Base-by-base conservation (phyloP, 2,329 filamentous ascomycete species). In the Verruconis gallopava region DNA sequence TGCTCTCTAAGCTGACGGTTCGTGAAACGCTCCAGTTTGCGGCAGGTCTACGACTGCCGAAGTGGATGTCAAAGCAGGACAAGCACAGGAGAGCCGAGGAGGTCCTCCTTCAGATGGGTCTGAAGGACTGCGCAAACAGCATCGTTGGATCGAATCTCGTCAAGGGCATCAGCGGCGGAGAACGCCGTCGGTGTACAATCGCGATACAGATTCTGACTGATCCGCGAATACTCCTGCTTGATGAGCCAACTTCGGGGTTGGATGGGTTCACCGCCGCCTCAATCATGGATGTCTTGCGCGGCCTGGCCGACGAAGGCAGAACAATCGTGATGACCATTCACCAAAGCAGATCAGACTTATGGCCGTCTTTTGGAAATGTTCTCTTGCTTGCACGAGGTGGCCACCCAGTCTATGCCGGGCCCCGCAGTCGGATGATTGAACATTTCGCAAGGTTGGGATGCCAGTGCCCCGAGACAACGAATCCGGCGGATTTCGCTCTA, bases 241-340 rank as follows among this genome's bases (percentile, higher is more conserved):
- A 88, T 46, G 82, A 88, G 49, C 82, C 83, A 0, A 81, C 82
- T 0, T 83, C 77, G 3, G 82, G 83, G 0, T 61, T 86, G 0
- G 83, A 88, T 52, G 80, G 81, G 0, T 86, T 86, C 50, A 86
- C 81, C 0, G 81, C 82, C 1, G 75, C 71, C 41, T 85, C 81
- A 1, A 85, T 86, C 47, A 75, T 85, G 59, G 79, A 84, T 46
- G 79, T 86, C 2, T 67, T 86, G 1, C 69, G 73, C 18, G 77
- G 77, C 2, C 65, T 88, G 2, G 80, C 81, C 0, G 72, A 75
- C 17, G 81, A 86, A 59, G 81, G 81, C 1, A 72, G 81, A 4
- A 86, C 81, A 0, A 58, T 86, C 1, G 74, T 86, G 34, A 65
- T 85, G n/a, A 85, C 81, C 0, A 84, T 86, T 25, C 82, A 86